Base-by-base conservation (phyloP, 192 early-diverging fungal genomes). In the Podila epicladia region DNA sequence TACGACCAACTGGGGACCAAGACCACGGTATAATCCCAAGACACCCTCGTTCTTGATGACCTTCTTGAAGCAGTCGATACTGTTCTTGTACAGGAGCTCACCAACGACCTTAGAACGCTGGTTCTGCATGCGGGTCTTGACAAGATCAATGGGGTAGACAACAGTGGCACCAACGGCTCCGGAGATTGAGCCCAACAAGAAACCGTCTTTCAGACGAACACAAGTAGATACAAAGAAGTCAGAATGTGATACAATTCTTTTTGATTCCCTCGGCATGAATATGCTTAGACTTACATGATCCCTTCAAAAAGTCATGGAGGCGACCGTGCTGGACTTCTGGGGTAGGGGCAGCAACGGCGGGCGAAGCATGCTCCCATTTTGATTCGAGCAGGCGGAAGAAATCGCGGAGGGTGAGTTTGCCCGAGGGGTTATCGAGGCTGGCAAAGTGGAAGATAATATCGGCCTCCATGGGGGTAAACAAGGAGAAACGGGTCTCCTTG, bases 91-190 rank as follows among this genome's bases (percentile, higher is more conserved):
- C 69, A 96, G 72, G 70, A 95, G 79, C 75, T 97, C 94, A 29
- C 95, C 96, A 28, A 97, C 95, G 28, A 97, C 93, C 35, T 92
- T 91, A 45, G 92, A 91, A 51, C 96, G 89, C 84, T 99, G 97
- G 83, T 97, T 99, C 82, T 99, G 97, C 96, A 99, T 98, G 66
- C 97, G 91, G 6, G 97, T 99, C 85, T 99, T 99, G 75, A 97
- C 96, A 64, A 99, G 82, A 88, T 99, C 97, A 64, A 99, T 97
- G 31, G 97, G 97, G 83, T 97, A 99, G 29, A 99, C 96, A 61
- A 91, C 91, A 6, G 95, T 94, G 4, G 97, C 97, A 55, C 97
- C 97, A 53, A 98, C 91, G 32, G 96, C 95, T 76, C 97, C 97
- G 71, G 93, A 94, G 75, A 98, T 89, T 5, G 95, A 90, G 49